These are phyloP conservation scores for Heracleum sosnowskyi DNA, from an alignment of 129 eudicot species.

Conservation along the genomic window DNA sequence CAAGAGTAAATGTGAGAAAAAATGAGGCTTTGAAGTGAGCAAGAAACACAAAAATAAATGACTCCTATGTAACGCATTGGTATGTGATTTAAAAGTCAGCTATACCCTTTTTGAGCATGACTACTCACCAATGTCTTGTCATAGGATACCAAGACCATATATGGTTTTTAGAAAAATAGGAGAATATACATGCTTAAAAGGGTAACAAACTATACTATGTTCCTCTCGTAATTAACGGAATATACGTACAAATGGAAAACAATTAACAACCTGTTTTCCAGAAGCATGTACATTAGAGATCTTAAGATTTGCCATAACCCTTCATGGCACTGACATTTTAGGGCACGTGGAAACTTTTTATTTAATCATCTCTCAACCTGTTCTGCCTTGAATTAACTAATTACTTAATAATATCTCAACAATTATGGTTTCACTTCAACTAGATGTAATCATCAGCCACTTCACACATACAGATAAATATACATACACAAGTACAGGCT, in stretches of 20 bases:
- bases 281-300: neutral
- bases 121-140: neutral
- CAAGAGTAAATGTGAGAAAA: constrained; percentile 22
- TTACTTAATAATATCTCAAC: neutral
- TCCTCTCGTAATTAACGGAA: neutral
- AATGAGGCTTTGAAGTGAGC: neutral
- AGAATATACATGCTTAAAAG: neutral
- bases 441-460: neutral
- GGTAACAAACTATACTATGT: neutral
- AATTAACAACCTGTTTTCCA: neutral
- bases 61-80: neutral
- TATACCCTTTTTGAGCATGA: neutral
- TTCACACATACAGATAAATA: neutral
- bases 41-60: neutral
- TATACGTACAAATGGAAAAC: neutral
- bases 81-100: neutral
- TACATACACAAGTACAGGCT: neutral
- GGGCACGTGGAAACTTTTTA: neutral
- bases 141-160: neutral
- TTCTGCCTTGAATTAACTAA: neutral
- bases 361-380: neutral
- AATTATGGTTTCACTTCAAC: neutral
- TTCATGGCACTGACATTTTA: neutral
- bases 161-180: neutral
- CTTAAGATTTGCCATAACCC: neutral